A percentile compares a stretch with the other conserved stretches of the same genome.
Conservation (phyloP, 805 yeast species). For the Barnettozyma botsteinii region DNA sequence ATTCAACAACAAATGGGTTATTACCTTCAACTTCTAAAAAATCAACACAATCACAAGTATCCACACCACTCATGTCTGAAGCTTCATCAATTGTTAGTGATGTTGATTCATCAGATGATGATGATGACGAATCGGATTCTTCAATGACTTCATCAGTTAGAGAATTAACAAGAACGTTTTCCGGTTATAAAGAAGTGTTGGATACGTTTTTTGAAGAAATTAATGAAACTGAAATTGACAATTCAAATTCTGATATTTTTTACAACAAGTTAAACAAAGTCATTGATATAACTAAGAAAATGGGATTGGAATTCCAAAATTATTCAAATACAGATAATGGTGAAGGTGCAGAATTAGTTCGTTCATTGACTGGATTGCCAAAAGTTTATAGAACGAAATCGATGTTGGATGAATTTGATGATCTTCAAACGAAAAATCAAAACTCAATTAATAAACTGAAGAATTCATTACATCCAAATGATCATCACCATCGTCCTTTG, state of each 20-base stretch:
- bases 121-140: constrained; percentile 2
- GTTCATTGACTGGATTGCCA: constrained; percentile 36
- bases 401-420: constrained; percentile 23
- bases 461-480: not conserved
- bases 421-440: not conserved
- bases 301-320: constrained; percentile 22
- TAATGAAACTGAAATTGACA: constrained; percentile 1
- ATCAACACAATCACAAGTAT: not conserved
- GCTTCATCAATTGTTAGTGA: not conserved
- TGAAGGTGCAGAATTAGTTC: constrained; percentile 35
- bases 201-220: constrained; percentile 4
- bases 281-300: constrained; percentile 19
- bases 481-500: not conserved
- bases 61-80: not conserved
- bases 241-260: not conserved
- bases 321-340: constrained; percentile 29
- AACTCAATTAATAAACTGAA: constrained; percentile 6
- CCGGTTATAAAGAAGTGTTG: constrained; percentile 4
- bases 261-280: constrained; percentile 16
- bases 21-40: not conserved
- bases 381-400: constrained; percentile 19
- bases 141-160: constrained; percentile 5
- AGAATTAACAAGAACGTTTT: constrained; percentile 10
- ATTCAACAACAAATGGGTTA: no score
- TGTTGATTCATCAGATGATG: constrained; percentile 9